Evolutionary conservation across 768 basidiomycete species (phyloP).

Genomic region (Lactifluus volemus): DNA sequence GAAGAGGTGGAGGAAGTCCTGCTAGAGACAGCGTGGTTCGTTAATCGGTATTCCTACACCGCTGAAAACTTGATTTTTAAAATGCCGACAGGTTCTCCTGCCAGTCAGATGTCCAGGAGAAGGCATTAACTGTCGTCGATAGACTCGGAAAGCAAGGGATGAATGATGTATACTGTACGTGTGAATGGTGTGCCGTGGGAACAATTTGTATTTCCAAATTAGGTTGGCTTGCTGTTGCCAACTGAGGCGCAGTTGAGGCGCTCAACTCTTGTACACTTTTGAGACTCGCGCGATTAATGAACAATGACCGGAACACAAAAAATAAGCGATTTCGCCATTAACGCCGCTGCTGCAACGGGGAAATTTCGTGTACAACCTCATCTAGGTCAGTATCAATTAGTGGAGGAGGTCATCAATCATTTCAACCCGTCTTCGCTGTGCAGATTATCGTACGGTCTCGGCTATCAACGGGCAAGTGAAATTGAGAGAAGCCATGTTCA

Average conservation of each 20-base stretch:
- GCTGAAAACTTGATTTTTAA: neutral
- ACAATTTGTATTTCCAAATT: conserved; percentile 3
- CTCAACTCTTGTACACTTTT: neutral
- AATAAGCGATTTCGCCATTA: conserved; percentile 36
- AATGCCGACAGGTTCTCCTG: conserved; percentile 10
- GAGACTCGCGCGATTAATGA: neutral
- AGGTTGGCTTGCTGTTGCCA: neutral
- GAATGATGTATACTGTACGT: neutral
- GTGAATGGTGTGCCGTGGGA: conserved; percentile 1
- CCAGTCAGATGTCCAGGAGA: conserved; percentile 14
- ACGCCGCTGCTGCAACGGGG: conserved; percentile 81
- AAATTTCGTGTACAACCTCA: conserved; percentile 87
- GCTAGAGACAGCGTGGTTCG: conserved; percentile 78
- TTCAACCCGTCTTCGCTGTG: conserved; percentile 7
- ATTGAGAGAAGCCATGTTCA: neutral
- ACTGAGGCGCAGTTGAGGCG: neutral
- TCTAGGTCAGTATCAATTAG: conserved; percentile 44
- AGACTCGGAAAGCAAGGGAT: neutral
- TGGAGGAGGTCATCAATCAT: neutral
- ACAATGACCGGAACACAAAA: conserved; percentile 7
- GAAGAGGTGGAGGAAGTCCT: conserved; percentile 60
- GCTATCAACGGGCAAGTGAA: conserved; percentile 86
- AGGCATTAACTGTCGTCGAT: conserved; percentile 5
- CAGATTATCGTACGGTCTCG: conserved; percentile 97
- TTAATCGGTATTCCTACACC: neutral